Evolutionary conservation across 352 stramenopile genomes (phyloP), one percentile per base, ranked within the genome.

Genomic region (Globisporangium ultimum): DNA sequence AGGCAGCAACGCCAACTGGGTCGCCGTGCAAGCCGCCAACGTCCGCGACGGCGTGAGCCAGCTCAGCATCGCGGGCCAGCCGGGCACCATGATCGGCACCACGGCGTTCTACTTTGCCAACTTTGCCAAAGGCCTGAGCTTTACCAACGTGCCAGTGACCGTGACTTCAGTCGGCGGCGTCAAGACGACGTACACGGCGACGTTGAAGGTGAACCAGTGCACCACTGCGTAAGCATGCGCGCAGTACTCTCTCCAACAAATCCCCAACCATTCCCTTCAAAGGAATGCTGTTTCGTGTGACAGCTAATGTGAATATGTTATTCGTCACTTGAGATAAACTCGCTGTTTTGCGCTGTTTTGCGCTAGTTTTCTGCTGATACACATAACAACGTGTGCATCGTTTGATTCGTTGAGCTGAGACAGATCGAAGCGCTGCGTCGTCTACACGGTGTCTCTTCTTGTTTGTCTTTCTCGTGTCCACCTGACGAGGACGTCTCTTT

Each of bases 31-130:
- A 24, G 56, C 56, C 18, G 56, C 48, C 21, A 62, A 62, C 24
- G 48, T 56, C 22, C 56, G 56, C 22, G 56, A 62, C 18, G 56
- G 56, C 8, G 56, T 62, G 36, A 62, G 24, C 17, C 17, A 34
- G 17, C 12, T 62, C 36, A n/a, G 28, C 15, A 62, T 62, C 38
- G 56, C 56, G 5, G 48, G 56, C 10, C 17, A 36, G n/a, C 17
- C 28, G 12, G 56, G 56, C 9, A 43, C 56, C 0, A 62, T 62
- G 56, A 40, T 62, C 28, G 56, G 56, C 38, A 62, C 56, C 18
- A 62, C 56, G 3, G 56, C 56, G 47, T 62, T 62, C 56, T 62
- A 62, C 40, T 62, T 45, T 17, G 56, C 50, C 15, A 62, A 55
- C 24, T 36, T 36, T 36, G 42, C 48, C 15, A 40, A 48, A 20